A percentile compares a stretch with the other conserved stretches of the same genome.
phyloP scores from a whole-genome alignment of 352 stramenopile genomes.

The Phytophthora sp. region DNA sequence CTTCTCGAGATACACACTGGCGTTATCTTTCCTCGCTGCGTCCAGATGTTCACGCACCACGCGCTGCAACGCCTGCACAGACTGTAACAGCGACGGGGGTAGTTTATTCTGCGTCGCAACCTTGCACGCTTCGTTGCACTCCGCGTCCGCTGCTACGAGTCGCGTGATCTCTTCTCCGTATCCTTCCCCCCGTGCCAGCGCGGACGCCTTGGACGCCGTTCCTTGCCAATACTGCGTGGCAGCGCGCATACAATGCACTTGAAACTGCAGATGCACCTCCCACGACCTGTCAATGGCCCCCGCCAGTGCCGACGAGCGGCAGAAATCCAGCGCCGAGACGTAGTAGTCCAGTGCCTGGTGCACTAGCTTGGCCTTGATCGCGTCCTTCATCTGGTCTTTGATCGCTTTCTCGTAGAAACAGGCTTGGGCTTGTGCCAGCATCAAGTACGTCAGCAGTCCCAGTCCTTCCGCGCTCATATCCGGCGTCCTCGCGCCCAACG shows the following conservation, averaged over 20 bases:
- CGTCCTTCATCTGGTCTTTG: conserved; percentile 87
- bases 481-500: conserved; percentile 48
- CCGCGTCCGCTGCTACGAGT: conserved; percentile 55
- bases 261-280: conserved; percentile 69
- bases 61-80: conserved; percentile 56
- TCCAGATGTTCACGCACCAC: conserved; percentile 65
- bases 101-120: conserved; percentile 67
- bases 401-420: conserved; percentile 94
- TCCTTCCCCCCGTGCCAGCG: conserved; percentile 55
- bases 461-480: conserved; percentile 74
- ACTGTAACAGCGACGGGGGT: conserved; percentile 60
- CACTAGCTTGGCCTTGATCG: conserved; percentile 84
- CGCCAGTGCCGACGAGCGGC: conserved; percentile 53
- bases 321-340: conserved; percentile 58
- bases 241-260: conserved; percentile 73
- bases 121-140: conserved; percentile 66
- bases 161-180: conserved; percentile 84
- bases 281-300: conserved; percentile 70
- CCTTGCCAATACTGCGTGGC: conserved; percentile 83
- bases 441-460: conserved; percentile 71
- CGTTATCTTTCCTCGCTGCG: conserved; percentile 78
- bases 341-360: conserved; percentile 80
- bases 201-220: conserved; percentile 64
- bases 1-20: conserved; percentile 83
- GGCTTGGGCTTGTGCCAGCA: conserved; percentile 88